phyloP scores from a whole-genome alignment of 2,329 filamentous ascomycete genomes.

The Stagonosporopsis tanaceti region DNA sequence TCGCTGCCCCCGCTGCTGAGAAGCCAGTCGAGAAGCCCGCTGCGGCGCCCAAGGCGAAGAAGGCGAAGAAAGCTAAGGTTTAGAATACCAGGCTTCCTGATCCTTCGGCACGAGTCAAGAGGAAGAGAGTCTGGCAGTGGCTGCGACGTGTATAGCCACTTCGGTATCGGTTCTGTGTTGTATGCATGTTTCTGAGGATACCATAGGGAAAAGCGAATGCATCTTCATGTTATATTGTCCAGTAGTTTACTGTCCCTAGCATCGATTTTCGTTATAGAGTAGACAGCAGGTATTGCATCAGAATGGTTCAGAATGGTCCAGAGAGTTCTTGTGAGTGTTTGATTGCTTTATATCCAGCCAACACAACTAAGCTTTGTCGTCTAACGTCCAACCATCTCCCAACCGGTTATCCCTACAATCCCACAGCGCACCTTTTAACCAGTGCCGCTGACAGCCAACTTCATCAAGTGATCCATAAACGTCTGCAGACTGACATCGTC shows the following conservation, averaged over 20 bases:
- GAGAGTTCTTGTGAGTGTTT: not conserved
- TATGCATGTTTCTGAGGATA: slow-evolving; percentile 14
- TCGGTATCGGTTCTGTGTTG: not conserved
- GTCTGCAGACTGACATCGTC: slow-evolving; percentile 98
- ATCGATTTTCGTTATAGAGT: not conserved
- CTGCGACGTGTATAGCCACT: not conserved
- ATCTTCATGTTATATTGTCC: not conserved
- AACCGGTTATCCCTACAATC: not conserved
- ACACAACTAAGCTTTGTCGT: slow-evolving; percentile 1
- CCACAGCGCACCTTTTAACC: slow-evolving; percentile 26
- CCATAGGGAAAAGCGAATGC: slow-evolving; percentile 17
- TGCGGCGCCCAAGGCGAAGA: slow-evolving; percentile 26
- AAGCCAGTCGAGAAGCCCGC: slow-evolving; percentile 33
- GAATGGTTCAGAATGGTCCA: not conserved
- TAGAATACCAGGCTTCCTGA: slow-evolving; percentile 2
- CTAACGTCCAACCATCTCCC: not conserved
- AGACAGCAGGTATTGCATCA: not conserved
- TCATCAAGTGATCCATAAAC: slow-evolving; percentile 99
- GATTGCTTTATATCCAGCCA: slow-evolving; percentile 2
- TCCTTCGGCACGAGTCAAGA: not conserved
- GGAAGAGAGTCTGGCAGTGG: slow-evolving; percentile 1
- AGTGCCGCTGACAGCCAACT: slow-evolving; percentile 61
- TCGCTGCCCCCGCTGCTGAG: slow-evolving; percentile 22
- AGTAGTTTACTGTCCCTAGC: not conserved
- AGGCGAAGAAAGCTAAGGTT: slow-evolving; percentile 31